These are phyloP conservation scores for Vitis rotundifolia DNA, from an alignment of 164 flowering plant genomes.

Conservation along the genomic window DNA sequence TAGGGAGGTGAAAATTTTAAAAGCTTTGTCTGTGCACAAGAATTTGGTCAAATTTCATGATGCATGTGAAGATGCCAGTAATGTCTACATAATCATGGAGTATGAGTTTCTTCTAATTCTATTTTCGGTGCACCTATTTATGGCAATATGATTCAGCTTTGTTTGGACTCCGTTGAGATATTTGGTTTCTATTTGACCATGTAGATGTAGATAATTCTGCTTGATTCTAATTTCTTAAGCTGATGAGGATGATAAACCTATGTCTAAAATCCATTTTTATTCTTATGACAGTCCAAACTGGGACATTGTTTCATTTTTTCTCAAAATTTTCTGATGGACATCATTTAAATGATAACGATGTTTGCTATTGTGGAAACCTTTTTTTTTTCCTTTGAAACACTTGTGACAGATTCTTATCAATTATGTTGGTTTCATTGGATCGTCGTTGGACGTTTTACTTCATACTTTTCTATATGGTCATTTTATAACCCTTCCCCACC, in stretches of 20 bases:
- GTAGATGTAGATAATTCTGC: too few relatives aligned
- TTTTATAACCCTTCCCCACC: too few relatives aligned
- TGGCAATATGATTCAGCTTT: not conserved
- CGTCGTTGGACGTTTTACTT: too few relatives aligned
- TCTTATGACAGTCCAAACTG: too few relatives aligned
- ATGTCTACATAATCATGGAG: constrained; percentile 96
- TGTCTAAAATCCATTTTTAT: not conserved
- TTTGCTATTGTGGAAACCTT: too few relatives aligned
- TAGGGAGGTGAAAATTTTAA: constrained; percentile 91
- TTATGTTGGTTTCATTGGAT: too few relatives aligned
- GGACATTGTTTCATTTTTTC: too few relatives aligned
- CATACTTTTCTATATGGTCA: too few relatives aligned
- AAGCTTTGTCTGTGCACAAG: constrained; percentile 83
- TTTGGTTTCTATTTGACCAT: not conserved
- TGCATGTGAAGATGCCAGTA: constrained; percentile 87
- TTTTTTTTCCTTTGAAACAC: too few relatives aligned
- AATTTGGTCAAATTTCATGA: constrained; percentile 83
- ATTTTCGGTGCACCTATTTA: not conserved
- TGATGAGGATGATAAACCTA: not conserved
- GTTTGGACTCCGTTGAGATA: not conserved
- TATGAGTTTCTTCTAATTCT: constrained; percentile 37
- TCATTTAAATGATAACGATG: too few relatives aligned
- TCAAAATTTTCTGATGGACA: too few relatives aligned
- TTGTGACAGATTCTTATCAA: too few relatives aligned
- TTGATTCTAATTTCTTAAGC: not conserved